A percentile compares a stretch with the other conserved stretches of the same genome.
Conservation (phyloP, 108 stramenopile genomes). For the Stephanodiscus triporus region DNA sequence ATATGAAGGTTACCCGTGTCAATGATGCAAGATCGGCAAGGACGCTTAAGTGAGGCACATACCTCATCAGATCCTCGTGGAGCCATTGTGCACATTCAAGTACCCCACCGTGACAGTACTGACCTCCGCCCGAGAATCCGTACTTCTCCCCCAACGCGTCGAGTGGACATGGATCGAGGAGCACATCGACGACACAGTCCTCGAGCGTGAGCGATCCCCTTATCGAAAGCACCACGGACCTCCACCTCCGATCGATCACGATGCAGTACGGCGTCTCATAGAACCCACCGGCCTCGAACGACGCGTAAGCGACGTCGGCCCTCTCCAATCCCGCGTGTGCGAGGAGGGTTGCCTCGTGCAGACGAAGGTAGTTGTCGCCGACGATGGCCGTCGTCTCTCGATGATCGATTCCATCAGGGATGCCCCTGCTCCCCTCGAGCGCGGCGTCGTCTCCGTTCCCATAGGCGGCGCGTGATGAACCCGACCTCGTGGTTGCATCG, state of each 20-base stretch:
- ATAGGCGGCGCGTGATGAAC: not conserved
- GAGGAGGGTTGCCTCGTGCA: constrained; percentile 76
- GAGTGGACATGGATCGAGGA: constrained; percentile 82
- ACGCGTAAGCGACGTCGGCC: constrained; percentile 88
- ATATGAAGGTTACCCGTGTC: not conserved
- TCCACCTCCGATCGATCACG: constrained; percentile 86
- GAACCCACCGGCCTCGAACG: constrained; percentile 77
- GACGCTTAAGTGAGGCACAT: constrained; percentile 12
- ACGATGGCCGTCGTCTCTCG: constrained; percentile 16
- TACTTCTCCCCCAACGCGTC: constrained; percentile 76
- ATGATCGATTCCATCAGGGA: constrained; percentile 8
- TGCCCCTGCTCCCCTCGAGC: not conserved
- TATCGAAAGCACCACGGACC: constrained; percentile 88
- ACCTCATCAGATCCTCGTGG: constrained; percentile 71
- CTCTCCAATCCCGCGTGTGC: constrained; percentile 74
- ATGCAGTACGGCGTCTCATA: constrained; percentile 91
- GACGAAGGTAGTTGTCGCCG: constrained; percentile 78
- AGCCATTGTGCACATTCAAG: constrained; percentile 82
- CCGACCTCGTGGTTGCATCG: not conserved
- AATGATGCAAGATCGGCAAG: not conserved
- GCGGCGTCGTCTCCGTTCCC: not conserved
- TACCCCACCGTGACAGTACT: constrained; percentile 90
- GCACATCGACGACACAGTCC: constrained; percentile 93
- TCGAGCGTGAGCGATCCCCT: constrained; percentile 95
- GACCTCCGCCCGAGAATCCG: constrained; percentile 83